phyloP scores from a whole-genome alignment of 768 basidiomycete species.

The Candolleomyces aberdarensis region DNA sequence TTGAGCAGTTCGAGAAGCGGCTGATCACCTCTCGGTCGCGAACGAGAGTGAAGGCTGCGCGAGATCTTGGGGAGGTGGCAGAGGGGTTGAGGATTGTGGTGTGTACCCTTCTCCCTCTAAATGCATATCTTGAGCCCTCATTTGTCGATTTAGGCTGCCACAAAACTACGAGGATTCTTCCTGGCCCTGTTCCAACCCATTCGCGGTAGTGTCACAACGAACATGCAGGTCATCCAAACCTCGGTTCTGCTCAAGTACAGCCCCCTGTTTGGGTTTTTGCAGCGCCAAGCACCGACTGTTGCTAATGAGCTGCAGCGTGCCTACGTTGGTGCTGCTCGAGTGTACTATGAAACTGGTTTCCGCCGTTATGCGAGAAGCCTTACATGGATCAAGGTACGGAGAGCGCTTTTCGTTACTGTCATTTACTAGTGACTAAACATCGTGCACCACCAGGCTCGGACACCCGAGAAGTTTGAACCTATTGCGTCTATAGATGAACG shows the following conservation, averaged over 20 bases:
- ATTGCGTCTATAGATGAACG: slow-evolving; percentile 49
- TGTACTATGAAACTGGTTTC: slow-evolving; percentile 96
- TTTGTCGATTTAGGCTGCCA: slow-evolving; percentile 61
- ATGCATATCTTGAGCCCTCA: neutral
- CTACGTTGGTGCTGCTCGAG: slow-evolving; percentile 77
- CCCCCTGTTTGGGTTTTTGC: slow-evolving; percentile 79
- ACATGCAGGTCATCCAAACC: slow-evolving; percentile 91
- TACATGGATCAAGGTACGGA: slow-evolving; percentile 65
- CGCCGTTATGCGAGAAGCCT: slow-evolving; percentile 84
- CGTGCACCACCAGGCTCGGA: slow-evolving; percentile 47
- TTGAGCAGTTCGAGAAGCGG: slow-evolving; percentile 77
- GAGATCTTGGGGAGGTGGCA: slow-evolving; percentile 76
- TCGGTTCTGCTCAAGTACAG: slow-evolving; percentile 82
- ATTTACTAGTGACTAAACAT: neutral
- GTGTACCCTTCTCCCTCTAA: slow-evolving; percentile 20
- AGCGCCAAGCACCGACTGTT: slow-evolving; percentile 75
- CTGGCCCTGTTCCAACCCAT: slow-evolving; percentile 81
- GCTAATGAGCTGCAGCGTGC: slow-evolving; percentile 87
- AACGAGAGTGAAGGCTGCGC: slow-evolving; percentile 81
- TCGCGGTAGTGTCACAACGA: slow-evolving; percentile 78
- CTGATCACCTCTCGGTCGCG: slow-evolving; percentile 68
- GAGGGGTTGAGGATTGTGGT: slow-evolving; percentile 91
- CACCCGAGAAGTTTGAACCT: slow-evolving; percentile 64
- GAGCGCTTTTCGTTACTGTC: slow-evolving; percentile 9
- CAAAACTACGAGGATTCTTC: slow-evolving; percentile 86